phyloP scores from a whole-genome alignment of 495 filamentous ascomycete species.

The Xanthoparmelia taractica region DNA sequence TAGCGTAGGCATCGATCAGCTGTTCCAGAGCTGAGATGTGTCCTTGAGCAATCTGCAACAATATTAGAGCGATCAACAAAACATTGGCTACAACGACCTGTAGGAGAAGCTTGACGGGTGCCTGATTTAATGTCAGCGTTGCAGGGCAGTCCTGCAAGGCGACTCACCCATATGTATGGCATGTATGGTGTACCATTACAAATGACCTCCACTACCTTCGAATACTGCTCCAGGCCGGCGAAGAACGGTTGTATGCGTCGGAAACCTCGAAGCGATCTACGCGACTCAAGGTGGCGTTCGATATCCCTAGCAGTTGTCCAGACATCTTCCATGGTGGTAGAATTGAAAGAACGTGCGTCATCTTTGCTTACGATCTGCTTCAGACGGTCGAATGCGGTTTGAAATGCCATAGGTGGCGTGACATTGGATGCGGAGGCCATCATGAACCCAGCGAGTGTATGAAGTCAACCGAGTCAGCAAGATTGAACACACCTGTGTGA shows the following conservation, averaged over 20 bases:
- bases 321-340: conserved; percentile 33
- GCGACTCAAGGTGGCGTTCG: conserved; percentile 33
- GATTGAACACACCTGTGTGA: too few species aligned
- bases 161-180: conserved; percentile 38
- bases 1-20: conserved; percentile 36
- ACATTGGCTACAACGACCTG: conserved; percentile 24
- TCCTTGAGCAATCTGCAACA: conserved; percentile 29
- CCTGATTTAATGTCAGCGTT: conserved; percentile 24
- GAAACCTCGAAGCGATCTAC: conserved; percentile 35
- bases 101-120: conserved; percentile 39
- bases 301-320: conserved; percentile 30
- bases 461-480: too few species aligned
- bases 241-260: conserved; percentile 36
- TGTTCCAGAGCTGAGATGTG: conserved; percentile 35
- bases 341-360: conserved; percentile 29
- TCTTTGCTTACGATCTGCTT: conserved; percentile 25
- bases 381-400: conserved; percentile 31
- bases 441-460: background rate
- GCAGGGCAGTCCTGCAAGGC: background rate
- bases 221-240: conserved; percentile 34
- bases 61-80: background rate
- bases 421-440: conserved; percentile 7
- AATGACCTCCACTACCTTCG: conserved; percentile 35
- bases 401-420: conserved; percentile 17
- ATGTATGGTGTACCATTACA: conserved; percentile 42